Conservation (phyloP, 805 yeast species). For the Brettanomyces nanus region DNA sequence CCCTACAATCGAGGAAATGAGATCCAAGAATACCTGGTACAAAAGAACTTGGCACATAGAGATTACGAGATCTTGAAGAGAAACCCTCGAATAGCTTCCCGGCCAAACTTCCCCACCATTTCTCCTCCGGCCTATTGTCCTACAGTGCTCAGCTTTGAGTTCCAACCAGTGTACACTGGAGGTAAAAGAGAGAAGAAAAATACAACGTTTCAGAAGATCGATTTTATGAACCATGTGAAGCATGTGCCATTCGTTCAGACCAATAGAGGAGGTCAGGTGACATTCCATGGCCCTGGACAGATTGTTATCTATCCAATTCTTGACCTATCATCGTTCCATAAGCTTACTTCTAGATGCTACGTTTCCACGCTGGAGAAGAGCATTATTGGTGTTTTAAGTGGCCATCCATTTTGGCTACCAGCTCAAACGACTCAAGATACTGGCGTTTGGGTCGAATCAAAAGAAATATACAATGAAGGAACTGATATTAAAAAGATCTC, state of each 20-base stretch:
- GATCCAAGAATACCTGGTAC: constrained; percentile 49
- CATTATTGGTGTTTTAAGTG: constrained; percentile 16
- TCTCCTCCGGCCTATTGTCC: constrained; percentile 46
- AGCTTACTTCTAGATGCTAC: constrained; percentile 43
- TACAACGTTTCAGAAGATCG: constrained; percentile 23
- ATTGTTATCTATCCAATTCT: constrained; percentile 74
- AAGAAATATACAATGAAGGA: neutral
- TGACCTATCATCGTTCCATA: constrained; percentile 54
- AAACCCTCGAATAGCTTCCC: constrained; percentile 9
- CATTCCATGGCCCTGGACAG: constrained; percentile 97
- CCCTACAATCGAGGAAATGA: constrained; percentile 42
- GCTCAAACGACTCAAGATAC: constrained; percentile 59
- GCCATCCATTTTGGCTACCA: constrained; percentile 26
- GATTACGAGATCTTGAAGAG: constrained; percentile 15
- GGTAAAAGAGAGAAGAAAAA: constrained; percentile 73
- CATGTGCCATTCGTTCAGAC: constrained; percentile 65
- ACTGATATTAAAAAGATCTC: constrained; percentile 56
- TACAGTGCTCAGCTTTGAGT: constrained; percentile 71
- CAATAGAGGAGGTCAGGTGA: constrained; percentile 89
- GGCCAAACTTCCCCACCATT: constrained; percentile 8
- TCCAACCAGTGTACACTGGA: constrained; percentile 81
- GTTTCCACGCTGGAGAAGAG: constrained; percentile 39
- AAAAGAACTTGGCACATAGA: constrained; percentile 52
- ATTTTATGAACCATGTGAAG: constrained; percentile 20
- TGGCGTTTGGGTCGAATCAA: constrained; percentile 72